Evolutionary conservation across 225 moss, liverwort and hornwort genomes (phyloP), one percentile per base, ranked within the genome.

Genomic region (Sphagnum contortum): DNA sequence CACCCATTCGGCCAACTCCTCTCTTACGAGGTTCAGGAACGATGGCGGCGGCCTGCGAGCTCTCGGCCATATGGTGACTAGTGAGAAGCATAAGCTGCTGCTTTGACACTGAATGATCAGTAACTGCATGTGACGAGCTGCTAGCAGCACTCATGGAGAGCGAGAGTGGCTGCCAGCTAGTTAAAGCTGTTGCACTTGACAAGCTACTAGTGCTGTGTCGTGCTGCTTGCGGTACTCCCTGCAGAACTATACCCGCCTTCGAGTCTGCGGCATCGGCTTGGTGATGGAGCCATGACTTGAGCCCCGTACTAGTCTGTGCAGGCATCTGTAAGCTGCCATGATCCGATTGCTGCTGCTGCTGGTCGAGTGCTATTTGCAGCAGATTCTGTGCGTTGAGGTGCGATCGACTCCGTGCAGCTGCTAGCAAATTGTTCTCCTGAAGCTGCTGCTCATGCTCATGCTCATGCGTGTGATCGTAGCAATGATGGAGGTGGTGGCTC

Each of bases 321-420:
- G 29, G 29, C 29, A 29, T 29, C 29, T 29, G 29, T 29, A 29
- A 29, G 29, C 29, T 29, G 29, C 29, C 29, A 29, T 29, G 29
- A 29, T 29, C 29, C 29, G 29, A 29, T 29, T 29, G 29, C 29
- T 29, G 79, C 81, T 9, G 69, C 66, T 13, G 88, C 66, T 91
- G 83, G 71, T 90, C 94, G 58, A 98, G 71, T 49, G 96, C 92
- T 57, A 85, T 90, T 77, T 92, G 96, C 79, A 98, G 83, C 61
- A 93, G 73, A 71, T 98, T 92, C 64, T 92, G 92, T 64, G 88
- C 85, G 70, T 98, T 90, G 85, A 91, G 83, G 68, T 88, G 89
- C 68, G 47, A 84, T 62, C 29, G 29, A 29, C 29, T 29, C 29
- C 29, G 29, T 29, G 29, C 29, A 29, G 91, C 89, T 76, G 72